Conservation (phyloP, 192 early-diverging fungal species). For the Dissophora globulifera region DNA sequence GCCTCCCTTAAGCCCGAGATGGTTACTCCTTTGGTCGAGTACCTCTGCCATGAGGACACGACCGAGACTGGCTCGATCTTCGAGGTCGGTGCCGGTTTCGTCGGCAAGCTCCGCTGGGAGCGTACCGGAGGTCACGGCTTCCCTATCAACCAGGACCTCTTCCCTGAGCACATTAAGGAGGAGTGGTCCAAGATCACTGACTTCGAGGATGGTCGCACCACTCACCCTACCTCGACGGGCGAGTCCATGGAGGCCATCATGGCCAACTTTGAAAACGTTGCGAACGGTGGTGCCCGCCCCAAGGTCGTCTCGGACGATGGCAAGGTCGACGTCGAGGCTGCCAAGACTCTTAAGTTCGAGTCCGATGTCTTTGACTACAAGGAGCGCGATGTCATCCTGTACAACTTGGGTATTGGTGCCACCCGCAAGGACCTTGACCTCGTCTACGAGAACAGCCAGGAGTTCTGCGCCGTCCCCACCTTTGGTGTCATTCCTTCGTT, state of each 20-base stretch:
- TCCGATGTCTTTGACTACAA: constrained; percentile 76
- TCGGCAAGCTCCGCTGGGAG: constrained; percentile 96
- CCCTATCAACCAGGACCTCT: constrained; percentile 81
- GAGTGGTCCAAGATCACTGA: constrained; percentile 86
- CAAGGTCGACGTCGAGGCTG: constrained; percentile 71
- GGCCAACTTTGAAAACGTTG: constrained; percentile 83
- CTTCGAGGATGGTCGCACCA: constrained; percentile 97
- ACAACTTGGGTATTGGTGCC: constrained; percentile 95
- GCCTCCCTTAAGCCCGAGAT: constrained; percentile 97
- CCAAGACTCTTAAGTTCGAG: constrained; percentile 66
- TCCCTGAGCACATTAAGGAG: constrained; percentile 85
- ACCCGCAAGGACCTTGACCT: constrained; percentile 84
- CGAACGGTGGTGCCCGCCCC: constrained; percentile 47
- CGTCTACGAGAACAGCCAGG: constrained; percentile 92
- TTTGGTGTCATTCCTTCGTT: constrained; percentile 92
- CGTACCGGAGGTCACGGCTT: constrained; percentile 94
- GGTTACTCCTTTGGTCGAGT: constrained; percentile 94
- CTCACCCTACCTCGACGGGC: constrained; percentile 80
- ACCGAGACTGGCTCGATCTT: constrained; percentile 91
- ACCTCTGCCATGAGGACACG: constrained; percentile 89
- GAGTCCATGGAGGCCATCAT: constrained; percentile 85
- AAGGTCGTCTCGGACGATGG: constrained; percentile 52
- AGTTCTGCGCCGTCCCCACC: constrained; percentile 90
- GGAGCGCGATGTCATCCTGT: constrained; percentile 92
- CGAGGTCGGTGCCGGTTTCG: constrained; percentile 96